Percentiles rank a stretch among this genome's conserved stretches.
These are phyloP conservation scores for Astragalus glycyphyllos DNA, from an alignment of 306 rosid genomes.

Conservation along the genomic window DNA sequence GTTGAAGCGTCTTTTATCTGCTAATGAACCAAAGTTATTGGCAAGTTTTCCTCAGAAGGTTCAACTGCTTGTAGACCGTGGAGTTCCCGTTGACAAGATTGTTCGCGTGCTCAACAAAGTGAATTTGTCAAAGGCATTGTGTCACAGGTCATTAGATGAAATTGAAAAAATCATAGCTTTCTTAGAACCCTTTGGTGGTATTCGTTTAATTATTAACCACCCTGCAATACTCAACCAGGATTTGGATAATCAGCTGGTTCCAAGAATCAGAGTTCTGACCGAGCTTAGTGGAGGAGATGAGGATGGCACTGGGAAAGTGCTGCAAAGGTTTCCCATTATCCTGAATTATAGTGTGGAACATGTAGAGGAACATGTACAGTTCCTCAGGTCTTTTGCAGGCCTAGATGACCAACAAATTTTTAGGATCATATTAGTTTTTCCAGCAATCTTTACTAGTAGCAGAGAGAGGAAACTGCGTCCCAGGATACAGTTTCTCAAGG, in stretches of 20 bases:
- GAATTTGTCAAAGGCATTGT: constrained; percentile 62
- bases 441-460: constrained; percentile 65
- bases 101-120: constrained; percentile 62
- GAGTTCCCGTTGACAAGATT: constrained; percentile 61
- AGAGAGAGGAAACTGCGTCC: constrained; percentile 82
- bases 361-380: constrained; percentile 56
- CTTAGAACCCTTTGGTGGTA: constrained; percentile 63
- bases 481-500: constrained; percentile 70
- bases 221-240: constrained; percentile 65
- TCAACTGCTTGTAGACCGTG: constrained; percentile 52
- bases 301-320: constrained; percentile 47
- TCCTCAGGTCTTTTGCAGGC: constrained; percentile 67
- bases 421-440: constrained; percentile 64
- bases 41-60: constrained; percentile 65
- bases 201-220: constrained; percentile 60
- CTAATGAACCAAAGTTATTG: constrained; percentile 47
- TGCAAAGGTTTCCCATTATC: constrained; percentile 61
- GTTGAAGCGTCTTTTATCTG: constrained; percentile 53
- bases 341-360: constrained; percentile 67
- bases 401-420: constrained; percentile 61
- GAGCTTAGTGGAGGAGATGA: constrained; percentile 69
- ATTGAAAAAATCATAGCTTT: constrained; percentile 53
- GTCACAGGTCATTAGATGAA: constrained; percentile 63
- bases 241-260: constrained; percentile 64
- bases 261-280: constrained; percentile 51